phyloP scores from a whole-genome alignment of 75 land plant species.

The Larix kaempferi region DNA sequence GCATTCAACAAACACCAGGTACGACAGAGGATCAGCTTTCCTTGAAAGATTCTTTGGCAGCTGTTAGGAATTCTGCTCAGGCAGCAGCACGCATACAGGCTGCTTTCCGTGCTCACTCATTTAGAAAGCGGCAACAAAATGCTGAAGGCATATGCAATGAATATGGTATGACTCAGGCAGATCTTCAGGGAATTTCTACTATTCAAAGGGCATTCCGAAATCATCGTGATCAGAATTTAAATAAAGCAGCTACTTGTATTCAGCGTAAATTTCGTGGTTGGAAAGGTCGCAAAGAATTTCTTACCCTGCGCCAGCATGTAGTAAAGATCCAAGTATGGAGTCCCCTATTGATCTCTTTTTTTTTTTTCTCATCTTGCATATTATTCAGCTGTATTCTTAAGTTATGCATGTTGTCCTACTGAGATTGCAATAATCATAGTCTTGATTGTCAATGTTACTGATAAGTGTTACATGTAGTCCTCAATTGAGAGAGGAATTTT shows the following conservation, averaged over 20 bases:
- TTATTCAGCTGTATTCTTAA: not conserved
- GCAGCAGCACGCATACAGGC: constrained; percentile 95
- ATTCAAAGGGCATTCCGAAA: constrained; percentile 29
- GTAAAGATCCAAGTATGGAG: constrained; percentile 78
- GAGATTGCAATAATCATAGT: not conserved
- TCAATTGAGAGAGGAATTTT: too few relatives aligned
- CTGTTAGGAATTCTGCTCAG: constrained; percentile 84
- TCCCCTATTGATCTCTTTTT: not conserved
- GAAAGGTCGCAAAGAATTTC: constrained; percentile 78
- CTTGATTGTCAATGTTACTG: not conserved
- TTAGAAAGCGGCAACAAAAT: constrained; percentile 54
- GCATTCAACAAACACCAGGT: constrained; percentile 10
- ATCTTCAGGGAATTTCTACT: constrained; percentile 53
- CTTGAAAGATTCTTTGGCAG: constrained; percentile 64
- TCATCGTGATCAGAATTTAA: constrained; percentile 40
- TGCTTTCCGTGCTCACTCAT: constrained; percentile 86
- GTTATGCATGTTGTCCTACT: not conserved
- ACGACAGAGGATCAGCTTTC: constrained; percentile 58
- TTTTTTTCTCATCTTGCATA: not conserved
- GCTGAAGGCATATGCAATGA: constrained; percentile 38
- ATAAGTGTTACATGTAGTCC: not conserved
- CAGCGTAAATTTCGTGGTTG: constrained; percentile 90
- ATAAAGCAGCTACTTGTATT: constrained; percentile 81
- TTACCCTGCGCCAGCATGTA: constrained; percentile 73
- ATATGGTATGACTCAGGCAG: constrained; percentile 55